phyloP scores from a whole-genome alignment of 805 yeast genomes.

The Candida jianshihensis region DNA sequence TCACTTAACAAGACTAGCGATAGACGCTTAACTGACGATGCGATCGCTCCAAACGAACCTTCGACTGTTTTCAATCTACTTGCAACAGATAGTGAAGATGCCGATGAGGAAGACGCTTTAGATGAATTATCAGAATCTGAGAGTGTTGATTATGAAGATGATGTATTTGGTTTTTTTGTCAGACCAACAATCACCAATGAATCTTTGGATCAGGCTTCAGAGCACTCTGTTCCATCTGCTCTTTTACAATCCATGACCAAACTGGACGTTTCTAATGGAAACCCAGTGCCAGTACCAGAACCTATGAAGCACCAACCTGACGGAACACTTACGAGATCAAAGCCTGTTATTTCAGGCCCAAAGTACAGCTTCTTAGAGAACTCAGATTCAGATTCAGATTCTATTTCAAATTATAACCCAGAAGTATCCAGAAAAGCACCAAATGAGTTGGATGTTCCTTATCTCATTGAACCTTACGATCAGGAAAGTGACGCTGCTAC shows the following conservation, averaged over 20 bases:
- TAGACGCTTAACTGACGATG: slow-evolving; percentile 10
- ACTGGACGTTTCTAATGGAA: too few relatives aligned
- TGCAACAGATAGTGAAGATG: slow-evolving; percentile 6
- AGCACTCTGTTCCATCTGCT: slow-evolving; percentile 11
- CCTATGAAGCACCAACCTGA: neutral
- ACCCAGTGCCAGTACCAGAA: too few relatives aligned
- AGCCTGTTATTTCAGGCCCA: slow-evolving; percentile 12
- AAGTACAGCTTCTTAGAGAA: slow-evolving; percentile 21
- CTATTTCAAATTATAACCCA: too few relatives aligned
- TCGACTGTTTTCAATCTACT: slow-evolving; percentile 5
- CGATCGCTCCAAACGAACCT: slow-evolving; percentile 17
- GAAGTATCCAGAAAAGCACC: slow-evolving; percentile 1
- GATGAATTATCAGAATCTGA: slow-evolving; percentile 6
- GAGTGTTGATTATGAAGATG: slow-evolving; percentile 2
- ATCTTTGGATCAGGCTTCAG: slow-evolving; percentile 4
- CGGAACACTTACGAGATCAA: too few relatives aligned
- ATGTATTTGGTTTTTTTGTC: slow-evolving; percentile 8
- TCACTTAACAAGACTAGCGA: slow-evolving; percentile 12
- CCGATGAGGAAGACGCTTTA: slow-evolving; percentile 6
- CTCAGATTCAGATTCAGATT: slow-evolving; percentile 10
- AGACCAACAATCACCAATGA: slow-evolving; percentile 1
- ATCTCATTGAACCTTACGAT: slow-evolving; percentile 3
- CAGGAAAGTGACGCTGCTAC: slow-evolving; percentile 12
- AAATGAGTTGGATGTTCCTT: slow-evolving; percentile 1
- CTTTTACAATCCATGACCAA: slow-evolving; percentile 8